Percentiles rank a stretch among this genome's conserved stretches.
Conservation (phyloP, 2,329 filamentous ascomycete species). For the Arthrobotrys conoides region DNA sequence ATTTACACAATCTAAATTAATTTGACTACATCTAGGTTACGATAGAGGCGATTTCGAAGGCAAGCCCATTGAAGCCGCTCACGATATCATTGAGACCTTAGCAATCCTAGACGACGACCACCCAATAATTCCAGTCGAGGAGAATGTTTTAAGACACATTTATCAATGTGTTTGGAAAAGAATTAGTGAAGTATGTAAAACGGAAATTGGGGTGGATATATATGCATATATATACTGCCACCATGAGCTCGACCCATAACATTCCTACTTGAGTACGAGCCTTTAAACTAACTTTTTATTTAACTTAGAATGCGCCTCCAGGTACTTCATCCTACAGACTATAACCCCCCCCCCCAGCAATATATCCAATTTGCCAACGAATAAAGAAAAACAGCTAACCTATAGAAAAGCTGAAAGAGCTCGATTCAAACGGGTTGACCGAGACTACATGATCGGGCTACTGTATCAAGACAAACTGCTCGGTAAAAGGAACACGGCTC, state of each 20-base stretch:
- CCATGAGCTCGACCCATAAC: too few relatives aligned
- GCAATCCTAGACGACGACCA: conserved; percentile 63
- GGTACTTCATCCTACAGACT: neutral
- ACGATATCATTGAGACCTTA: conserved; percentile 62
- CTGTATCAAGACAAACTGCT: neutral
- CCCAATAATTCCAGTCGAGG: conserved; percentile 61
- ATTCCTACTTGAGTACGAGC: too few relatives aligned
- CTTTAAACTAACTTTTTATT: neutral
- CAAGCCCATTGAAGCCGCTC: conserved; percentile 62
- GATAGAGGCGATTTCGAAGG: conserved; percentile 65
- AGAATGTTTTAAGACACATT: conserved; percentile 63
- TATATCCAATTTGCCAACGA: too few relatives aligned
- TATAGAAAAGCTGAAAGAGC: conserved; percentile 12
- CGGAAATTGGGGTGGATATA: neutral
- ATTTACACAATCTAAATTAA: neutral
- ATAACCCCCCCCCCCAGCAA: neutral
- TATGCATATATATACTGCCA: too few relatives aligned
- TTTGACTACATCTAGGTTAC: conserved; percentile 62
- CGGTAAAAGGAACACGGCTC: neutral
- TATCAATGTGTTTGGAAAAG: conserved; percentile 65
- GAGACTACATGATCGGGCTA: conserved; percentile 21
- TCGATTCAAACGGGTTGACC: conserved; percentile 7
- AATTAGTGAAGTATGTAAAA: conserved; percentile 60
- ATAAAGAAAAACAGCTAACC: neutral
- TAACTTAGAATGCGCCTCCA: neutral